Evolutionary conservation across 495 filamentous ascomycete genomes (phyloP).

Genomic region (Tuber umbilicatum): DNA sequence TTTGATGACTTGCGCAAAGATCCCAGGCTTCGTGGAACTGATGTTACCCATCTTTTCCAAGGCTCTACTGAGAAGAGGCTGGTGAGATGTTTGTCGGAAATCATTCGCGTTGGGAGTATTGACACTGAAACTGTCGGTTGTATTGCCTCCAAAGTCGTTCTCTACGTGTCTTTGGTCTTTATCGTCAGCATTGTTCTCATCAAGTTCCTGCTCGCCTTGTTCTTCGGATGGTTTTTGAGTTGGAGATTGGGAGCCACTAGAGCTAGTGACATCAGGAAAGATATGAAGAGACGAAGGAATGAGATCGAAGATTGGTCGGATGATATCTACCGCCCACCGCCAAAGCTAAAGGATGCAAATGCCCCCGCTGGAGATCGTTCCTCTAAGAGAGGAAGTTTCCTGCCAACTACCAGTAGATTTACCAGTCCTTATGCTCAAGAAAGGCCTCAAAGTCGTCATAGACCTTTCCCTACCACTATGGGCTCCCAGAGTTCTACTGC

Average conservation of each 20-base stretch:
- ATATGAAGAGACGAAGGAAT: slow-evolving; percentile 71
- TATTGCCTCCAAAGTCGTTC: slow-evolving; percentile 93
- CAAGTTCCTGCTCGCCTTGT: slow-evolving; percentile 81
- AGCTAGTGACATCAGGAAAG: slow-evolving; percentile 55
- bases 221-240: slow-evolving; percentile 93
- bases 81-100: slow-evolving; percentile 79
- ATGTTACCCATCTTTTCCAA: slow-evolving; percentile 83
- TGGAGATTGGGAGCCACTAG: slow-evolving; percentile 71
- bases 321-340: slow-evolving; percentile 88
- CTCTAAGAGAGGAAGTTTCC: slow-evolving; percentile 78
- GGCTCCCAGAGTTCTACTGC: slow-evolving; percentile 77
- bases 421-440: slow-evolving; percentile 81
- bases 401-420: slow-evolving; percentile 84
- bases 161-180: slow-evolving; percentile 88
- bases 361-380: slow-evolving; percentile 57
- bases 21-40: slow-evolving; percentile 68
- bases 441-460: slow-evolving; percentile 49
- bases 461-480: slow-evolving; percentile 78
- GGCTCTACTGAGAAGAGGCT: slow-evolving; percentile 66
- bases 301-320: slow-evolving; percentile 99
- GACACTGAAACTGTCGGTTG: slow-evolving; percentile 96
- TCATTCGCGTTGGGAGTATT: slow-evolving; percentile 89
- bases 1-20: slow-evolving; percentile 80
- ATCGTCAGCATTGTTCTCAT: slow-evolving; percentile 82
- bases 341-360: slow-evolving; percentile 65